Evolutionary conservation across 139 green algal genomes (phyloP).

Genomic region (Micractinium sp.): DNA sequence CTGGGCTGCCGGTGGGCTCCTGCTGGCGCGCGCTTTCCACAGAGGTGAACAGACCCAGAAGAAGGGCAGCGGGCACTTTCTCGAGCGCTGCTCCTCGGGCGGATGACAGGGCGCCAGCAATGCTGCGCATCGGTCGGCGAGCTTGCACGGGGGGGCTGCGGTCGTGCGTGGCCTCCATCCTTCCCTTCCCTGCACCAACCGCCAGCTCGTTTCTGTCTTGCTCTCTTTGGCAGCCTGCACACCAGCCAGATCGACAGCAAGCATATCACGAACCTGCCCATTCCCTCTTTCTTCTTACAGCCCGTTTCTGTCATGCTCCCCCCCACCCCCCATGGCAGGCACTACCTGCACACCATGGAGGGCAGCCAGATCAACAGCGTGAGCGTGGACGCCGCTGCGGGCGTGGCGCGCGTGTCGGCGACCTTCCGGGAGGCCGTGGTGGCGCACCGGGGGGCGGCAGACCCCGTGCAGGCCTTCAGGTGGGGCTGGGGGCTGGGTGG

Average conservation of each 20-base stretch:
- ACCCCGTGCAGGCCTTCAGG: slow-evolving; percentile 23
- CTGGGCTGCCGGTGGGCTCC: too few relatives aligned
- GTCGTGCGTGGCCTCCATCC: too few relatives aligned
- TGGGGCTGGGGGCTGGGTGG: not conserved
- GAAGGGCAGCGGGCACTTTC: not conserved
- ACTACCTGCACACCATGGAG: slow-evolving; percentile 45
- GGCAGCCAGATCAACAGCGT: slow-evolving; percentile 32
- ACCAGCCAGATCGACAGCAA: too few relatives aligned
- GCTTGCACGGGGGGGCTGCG: not conserved
- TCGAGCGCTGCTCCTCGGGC: not conserved
- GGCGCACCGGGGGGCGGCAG: slow-evolving; percentile 15
- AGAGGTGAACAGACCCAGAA: not conserved
- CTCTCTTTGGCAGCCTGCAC: too few relatives aligned
- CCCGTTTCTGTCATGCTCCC: not conserved
- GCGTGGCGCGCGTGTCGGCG: slow-evolving; percentile 11
- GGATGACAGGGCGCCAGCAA: not conserved
- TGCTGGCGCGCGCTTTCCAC: too few relatives aligned
- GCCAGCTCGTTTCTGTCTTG: too few relatives aligned
- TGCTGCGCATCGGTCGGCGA: not conserved
- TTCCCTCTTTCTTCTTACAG: too few relatives aligned
- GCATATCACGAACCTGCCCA: too few relatives aligned
- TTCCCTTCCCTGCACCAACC: not conserved
- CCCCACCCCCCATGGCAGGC: not conserved
- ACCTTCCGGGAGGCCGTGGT: slow-evolving; percentile 36
- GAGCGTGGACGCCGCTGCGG: not conserved